These are phyloP conservation scores for Quercus alba DNA, from an alignment of 306 rosid species.

Conservation along the genomic window DNA sequence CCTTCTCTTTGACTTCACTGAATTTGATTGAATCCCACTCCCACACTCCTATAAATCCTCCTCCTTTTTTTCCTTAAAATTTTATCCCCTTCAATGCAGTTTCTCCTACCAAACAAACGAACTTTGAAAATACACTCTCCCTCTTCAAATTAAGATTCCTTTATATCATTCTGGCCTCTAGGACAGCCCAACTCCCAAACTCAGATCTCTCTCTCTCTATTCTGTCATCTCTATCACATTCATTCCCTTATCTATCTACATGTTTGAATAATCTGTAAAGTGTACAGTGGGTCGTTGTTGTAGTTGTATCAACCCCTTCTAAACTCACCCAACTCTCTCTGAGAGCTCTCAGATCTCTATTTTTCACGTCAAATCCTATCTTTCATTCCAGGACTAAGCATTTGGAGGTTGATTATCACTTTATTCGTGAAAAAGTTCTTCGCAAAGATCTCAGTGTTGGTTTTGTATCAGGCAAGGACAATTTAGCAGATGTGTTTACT, in stretches of 20 bases:
- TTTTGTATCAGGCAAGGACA: too few species aligned
- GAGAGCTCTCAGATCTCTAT: not conserved
- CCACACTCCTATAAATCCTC: not conserved
- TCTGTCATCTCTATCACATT: not conserved
- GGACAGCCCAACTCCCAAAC: not conserved
- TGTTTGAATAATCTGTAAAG: not conserved
- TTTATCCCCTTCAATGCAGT: not conserved
- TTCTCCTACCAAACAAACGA: not conserved
- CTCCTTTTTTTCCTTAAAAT: not conserved
- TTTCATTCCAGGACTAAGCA: too few species aligned
- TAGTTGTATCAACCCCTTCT: constrained; percentile 21
- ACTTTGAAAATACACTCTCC: not conserved
- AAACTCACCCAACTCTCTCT: not conserved
- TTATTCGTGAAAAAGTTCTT: too few species aligned
- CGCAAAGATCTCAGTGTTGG: too few species aligned
- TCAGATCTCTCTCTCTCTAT: not conserved
- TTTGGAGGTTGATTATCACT: too few species aligned
- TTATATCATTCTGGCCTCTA: not conserved
- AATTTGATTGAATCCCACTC: too few species aligned
- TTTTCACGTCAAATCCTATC: not conserved
- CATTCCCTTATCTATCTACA: not conserved
- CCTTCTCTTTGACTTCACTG: not conserved
- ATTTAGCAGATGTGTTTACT: too few species aligned
- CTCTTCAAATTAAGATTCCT: not conserved
- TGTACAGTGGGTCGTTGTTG: not conserved